Percentiles rank a stretch among this genome's conserved stretches.
phyloP scores from a whole-genome alignment of 2,329 filamentous ascomycete genomes.

The Arachnopeziza araneosa region DNA sequence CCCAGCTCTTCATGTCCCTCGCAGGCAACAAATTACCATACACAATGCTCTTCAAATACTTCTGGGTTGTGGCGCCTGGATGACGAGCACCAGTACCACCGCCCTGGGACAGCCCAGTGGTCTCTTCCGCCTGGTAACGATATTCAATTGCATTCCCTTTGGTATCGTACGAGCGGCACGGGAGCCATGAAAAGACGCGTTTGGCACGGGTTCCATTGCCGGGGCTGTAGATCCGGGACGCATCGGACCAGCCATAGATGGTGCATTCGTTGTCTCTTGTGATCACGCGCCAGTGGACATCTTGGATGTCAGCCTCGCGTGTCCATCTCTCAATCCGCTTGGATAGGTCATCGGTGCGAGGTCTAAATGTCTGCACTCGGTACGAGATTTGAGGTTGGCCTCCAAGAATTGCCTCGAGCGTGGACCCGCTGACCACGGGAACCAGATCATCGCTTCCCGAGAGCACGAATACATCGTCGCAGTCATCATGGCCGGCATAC shows the following conservation, averaged over 20 bases:
- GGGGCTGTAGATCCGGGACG: not conserved
- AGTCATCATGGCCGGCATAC: not conserved
- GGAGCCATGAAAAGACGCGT: conserved; percentile 4
- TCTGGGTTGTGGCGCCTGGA: too few relatives aligned
- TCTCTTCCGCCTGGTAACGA: not conserved
- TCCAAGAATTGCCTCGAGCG: too few relatives aligned
- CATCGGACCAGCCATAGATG: not conserved
- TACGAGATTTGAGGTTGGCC: too few relatives aligned
- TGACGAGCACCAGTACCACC: too few relatives aligned
- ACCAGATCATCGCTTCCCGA: not conserved
- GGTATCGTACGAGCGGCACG: not conserved
- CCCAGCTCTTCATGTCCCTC: too few relatives aligned
- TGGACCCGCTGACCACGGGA: too few relatives aligned
- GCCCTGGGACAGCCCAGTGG: not conserved
- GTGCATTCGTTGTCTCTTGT: not conserved
- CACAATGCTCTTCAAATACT: not conserved
- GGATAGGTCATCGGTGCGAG: too few relatives aligned
- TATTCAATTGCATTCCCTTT: conserved; percentile 1
- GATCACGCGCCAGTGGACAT: not conserved
- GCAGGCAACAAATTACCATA: not conserved
- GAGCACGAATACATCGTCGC: not conserved
- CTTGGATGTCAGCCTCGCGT: too few relatives aligned
- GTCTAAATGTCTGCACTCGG: too few relatives aligned
- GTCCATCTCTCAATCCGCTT: conserved; percentile 1
- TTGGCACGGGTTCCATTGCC: not conserved